A percentile compares a stretch with the other conserved stretches of the same genome.
phyloP scores from a whole-genome alignment of 352 stramenopile genomes.

The Globisporangium canariense region DNA sequence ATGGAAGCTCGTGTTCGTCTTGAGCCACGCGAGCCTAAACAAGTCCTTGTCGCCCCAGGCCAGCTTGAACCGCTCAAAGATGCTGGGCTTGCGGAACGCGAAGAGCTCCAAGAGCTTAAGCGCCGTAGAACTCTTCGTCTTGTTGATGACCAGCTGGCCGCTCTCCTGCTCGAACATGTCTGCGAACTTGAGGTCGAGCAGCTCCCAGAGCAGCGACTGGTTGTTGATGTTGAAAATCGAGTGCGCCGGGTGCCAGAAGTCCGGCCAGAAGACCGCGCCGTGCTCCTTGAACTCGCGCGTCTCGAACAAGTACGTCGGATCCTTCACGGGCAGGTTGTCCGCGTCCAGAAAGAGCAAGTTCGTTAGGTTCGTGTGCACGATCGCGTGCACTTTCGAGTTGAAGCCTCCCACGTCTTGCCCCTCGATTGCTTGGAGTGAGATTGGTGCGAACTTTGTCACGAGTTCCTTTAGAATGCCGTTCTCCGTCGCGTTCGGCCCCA shows the following conservation, averaged over 20 bases:
- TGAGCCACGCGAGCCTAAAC: conserved; percentile 22
- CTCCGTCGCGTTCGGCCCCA: conserved; percentile 23
- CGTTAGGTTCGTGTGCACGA: conserved; percentile 34
- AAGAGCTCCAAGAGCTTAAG: conserved; percentile 36
- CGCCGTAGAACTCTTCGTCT: conserved; percentile 26
- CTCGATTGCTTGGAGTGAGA: conserved; percentile 29
- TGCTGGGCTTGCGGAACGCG: conserved; percentile 36
- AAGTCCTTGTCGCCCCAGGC: conserved; percentile 55
- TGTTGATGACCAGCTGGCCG: conserved; percentile 52
- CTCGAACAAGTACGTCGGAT: conserved; percentile 53
- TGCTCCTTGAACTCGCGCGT: conserved; percentile 27
- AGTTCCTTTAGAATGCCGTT: conserved; percentile 26
- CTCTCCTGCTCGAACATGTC: conserved; percentile 77
- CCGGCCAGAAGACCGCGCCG: conserved; percentile 57
- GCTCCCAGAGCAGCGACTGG: conserved; percentile 43
- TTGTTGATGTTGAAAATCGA: conserved; percentile 63
- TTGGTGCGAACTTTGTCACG: conserved; percentile 15
- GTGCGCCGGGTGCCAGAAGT: conserved; percentile 58
- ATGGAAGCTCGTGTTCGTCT: conserved; percentile 38
- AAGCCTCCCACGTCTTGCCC: conserved; percentile 33
- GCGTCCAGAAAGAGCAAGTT: conserved; percentile 49
- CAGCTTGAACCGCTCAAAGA: conserved; percentile 36
- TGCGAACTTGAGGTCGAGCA: conserved; percentile 39
- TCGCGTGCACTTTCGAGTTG: conserved; percentile 45
- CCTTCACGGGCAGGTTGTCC: conserved; percentile 45